Conservation (phyloP, 2,329 filamentous ascomycete genomes). For the Colletotrichum zoysiae region DNA sequence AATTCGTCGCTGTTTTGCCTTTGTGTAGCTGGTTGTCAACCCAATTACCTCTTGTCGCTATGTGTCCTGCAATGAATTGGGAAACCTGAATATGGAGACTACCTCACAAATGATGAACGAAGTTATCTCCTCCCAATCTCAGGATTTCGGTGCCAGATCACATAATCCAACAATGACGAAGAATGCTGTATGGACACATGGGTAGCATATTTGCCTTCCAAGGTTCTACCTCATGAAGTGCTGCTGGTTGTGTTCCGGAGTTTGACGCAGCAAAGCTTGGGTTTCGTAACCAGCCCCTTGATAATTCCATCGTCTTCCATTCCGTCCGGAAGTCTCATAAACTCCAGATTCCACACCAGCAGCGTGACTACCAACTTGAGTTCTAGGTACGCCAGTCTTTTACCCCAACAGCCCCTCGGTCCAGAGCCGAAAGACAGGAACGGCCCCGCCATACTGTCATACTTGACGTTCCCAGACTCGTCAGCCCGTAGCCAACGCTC, state of each 20-base stretch:
- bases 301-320: neutral
- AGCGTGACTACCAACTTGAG: conserved; percentile 11
- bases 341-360: conserved; percentile 11
- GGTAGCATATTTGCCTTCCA: neutral
- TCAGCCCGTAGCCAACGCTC: conserved; percentile 1
- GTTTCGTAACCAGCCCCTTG: conserved; percentile 7
- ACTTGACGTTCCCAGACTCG: neutral
- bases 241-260: neutral
- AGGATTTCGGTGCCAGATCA: neutral
- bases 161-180: too few relatives aligned
- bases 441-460: neutral
- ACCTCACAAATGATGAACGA: neutral
- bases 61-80: neutral
- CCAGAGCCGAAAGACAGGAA: conserved; percentile 7
- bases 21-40: neutral
- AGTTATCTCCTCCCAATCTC: neutral
- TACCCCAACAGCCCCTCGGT: conserved; percentile 8
- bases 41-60: too few relatives aligned
- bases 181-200: neutral
- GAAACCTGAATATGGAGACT: neutral
- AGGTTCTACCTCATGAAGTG: neutral
- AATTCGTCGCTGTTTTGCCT: too few relatives aligned
- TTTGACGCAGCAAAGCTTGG: conserved; percentile 5
- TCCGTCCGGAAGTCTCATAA: neutral
- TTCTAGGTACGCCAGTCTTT: conserved; percentile 15